Evolutionary conservation across 768 basidiomycete genomes (phyloP), one percentile per base, ranked within the genome.

Genomic region (Termitomyces sp.): DNA sequence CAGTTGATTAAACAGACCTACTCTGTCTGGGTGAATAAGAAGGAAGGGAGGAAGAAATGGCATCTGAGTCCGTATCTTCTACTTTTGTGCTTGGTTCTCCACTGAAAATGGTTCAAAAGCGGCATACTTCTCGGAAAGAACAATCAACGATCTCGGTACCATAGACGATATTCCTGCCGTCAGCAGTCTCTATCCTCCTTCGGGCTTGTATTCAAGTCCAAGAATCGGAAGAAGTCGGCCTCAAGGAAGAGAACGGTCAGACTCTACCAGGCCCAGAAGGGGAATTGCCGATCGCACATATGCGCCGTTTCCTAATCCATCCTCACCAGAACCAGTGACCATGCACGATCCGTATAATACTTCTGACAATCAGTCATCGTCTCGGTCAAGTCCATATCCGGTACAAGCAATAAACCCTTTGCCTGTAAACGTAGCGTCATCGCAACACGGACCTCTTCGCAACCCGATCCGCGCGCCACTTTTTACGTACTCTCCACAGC

Each of bases 1-100:
- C 82, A 82, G 9, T 76, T 90, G 46, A 86, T 92, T 57, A 92
- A 92, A 69, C 90, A 91, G 70, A 92, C 90, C 0, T 92, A 91
- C 66, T 91, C 89, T 0, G 90, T 88, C 32, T 89, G 84, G 84
- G 83, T 87, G 32, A 77, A 83, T 56, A 83, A 84, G 6, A 79
- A 79, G 36, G 81, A 80, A 62, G 85, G 88, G 42, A 76, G 75
- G 57, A 79, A 85, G 50, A 92, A 92, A 72, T 91, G 89, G 90
- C 90, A 92, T 70, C 74, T 92, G 44, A 92, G 90, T 91, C 67
- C 70, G 84, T 73, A 50, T 57, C 58, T 36, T 54, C 18, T 48
- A n/a, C 36, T 40, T 42, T 56, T 53, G 24, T 35, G 13, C 53
- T 42, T 62, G 54, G 53, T 18, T 22, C n/a, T 49, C 22, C 36